Percentiles rank a stretch among this genome's conserved stretches.
Evolutionary conservation across 1,284 basidiomycete genomes (phyloP).

Genomic region (Sporisorium iseilematis-ciliati): DNA sequence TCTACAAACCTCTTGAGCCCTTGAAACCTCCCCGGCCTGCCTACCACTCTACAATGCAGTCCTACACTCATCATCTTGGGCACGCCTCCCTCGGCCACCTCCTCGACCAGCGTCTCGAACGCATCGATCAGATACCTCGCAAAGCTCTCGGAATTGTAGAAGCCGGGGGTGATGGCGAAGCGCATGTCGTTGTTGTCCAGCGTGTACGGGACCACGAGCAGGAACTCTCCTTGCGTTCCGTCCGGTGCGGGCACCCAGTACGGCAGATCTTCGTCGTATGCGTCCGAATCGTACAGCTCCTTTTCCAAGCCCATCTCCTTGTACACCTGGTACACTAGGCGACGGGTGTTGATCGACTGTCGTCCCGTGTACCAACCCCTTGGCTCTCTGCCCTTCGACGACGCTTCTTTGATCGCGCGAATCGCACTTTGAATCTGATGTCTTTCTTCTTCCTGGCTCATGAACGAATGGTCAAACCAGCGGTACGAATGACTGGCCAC

Average conservation of each 20-base stretch:
- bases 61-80: constrained; percentile 72
- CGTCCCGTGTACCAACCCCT: constrained; percentile 71
- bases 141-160: constrained; percentile 69
- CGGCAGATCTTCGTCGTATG: constrained; percentile 71
- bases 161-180: constrained; percentile 70
- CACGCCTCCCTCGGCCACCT: constrained; percentile 43
- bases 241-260: constrained; percentile 69
- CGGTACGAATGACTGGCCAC: constrained; percentile 70
- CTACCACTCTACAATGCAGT: constrained; percentile 71
- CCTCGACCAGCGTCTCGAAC: constrained; percentile 70
- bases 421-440: constrained; percentile 67
- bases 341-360: constrained; percentile 62
- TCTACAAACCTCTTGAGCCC: constrained; percentile 71
- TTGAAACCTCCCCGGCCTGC: constrained; percentile 70
- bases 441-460: constrained; percentile 67
- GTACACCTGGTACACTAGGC: constrained; percentile 68
- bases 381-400: constrained; percentile 57
- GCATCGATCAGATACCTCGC: constrained; percentile 70
- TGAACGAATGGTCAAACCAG: constrained; percentile 68
- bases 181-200: constrained; percentile 71
- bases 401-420: constrained; percentile 65
- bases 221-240: constrained; percentile 51
- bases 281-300: constrained; percentile 65
- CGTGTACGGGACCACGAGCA: constrained; percentile 71
- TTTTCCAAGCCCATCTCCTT: constrained; percentile 53